Evolutionary conservation across 1,284 basidiomycete species (phyloP), one percentile per base, ranked within the genome.

Genomic region (Meripilus lineatus): DNA sequence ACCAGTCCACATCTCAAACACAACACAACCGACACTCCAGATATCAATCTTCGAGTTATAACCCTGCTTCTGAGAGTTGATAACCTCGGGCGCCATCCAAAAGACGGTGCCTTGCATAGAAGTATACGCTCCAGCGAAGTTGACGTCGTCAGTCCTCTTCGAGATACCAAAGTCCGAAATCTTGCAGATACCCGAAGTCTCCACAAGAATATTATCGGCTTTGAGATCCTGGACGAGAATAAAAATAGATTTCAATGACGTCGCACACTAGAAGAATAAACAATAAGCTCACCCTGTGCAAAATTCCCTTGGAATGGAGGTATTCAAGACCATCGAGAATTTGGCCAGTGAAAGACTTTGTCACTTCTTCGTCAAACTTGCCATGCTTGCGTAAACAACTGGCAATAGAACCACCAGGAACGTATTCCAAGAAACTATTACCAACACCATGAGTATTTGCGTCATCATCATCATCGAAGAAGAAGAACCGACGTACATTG

Each of bases 71-170:
- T 88, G 81, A 26, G 84, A 82, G 50, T 89, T 80, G 48, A 95
- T 81, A 30, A 99, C 92, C 68, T 99, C 95, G 1, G 95, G 96
- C 5, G 96, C 95, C 95, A 99, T 99, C 91, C 96, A 99, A 65
- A 97, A 99, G 38, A 98, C 88, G 14, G 92, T 94, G 15, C 96
- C 96, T 65, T 93, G 90, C 85, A 99, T 89, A 39, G 90, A 89
- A 2, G 92, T 94, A 46, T 78, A 78, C 26, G 78, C 84, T 21
- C 79, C 86, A 49, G 88, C 86, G 55, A 84, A 83, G 57, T 93
- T 83, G 49, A 94, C 89, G 54, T 95, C 90, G 47, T 83, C 79
- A 44, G 81, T 92, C 50, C 88, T 79, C 65, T 95, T 97, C 10
- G 91, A 94, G 46, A 96, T 95, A 38, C 93, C 96, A 62, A 99